Evolutionary conservation across 2,329 filamentous ascomycete genomes (phyloP).

Genomic region (Pyrenophora teres): DNA sequence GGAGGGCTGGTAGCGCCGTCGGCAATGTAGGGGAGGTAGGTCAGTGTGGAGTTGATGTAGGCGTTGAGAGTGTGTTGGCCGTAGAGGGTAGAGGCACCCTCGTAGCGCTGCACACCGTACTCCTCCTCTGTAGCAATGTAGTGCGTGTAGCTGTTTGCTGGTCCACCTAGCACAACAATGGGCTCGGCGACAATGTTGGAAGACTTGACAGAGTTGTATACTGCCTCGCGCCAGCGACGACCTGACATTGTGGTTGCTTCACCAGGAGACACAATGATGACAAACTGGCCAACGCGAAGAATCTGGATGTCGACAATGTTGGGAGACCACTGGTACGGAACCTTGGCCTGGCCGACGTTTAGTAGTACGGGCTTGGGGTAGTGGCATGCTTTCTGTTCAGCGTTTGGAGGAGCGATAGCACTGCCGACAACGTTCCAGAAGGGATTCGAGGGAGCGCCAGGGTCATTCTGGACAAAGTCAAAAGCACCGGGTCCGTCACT

Average conservation of each 20-base stretch:
- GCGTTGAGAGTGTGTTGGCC: constrained; percentile 81
- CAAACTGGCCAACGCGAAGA: constrained; percentile 79
- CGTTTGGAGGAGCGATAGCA: constrained; percentile 70
- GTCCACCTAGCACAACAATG: constrained; percentile 82
- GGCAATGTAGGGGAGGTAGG: constrained; percentile 69
- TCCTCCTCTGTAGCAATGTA: constrained; percentile 81
- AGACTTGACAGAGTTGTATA: constrained; percentile 34
- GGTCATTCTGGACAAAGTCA: constrained; percentile 89
- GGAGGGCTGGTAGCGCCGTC: constrained; percentile 38
- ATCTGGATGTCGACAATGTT: constrained; percentile 91
- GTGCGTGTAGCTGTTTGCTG: constrained; percentile 88
- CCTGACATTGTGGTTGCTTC: constrained; percentile 94
- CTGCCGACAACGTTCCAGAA: constrained; percentile 79
- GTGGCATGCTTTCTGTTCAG: constrained; percentile 76
- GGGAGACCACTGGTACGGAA: constrained; percentile 84
- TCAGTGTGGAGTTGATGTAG: constrained; percentile 84
- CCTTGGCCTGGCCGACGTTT: constrained; percentile 79
- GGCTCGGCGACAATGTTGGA: constrained; percentile 31
- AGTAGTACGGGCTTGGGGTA: constrained; percentile 81
- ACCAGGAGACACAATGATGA: constrained; percentile 82
- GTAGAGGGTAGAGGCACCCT: constrained; percentile 91
- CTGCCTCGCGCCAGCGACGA: constrained; percentile 73
- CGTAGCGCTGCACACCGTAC: constrained; percentile 84
- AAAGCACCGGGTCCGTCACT: constrained; percentile 89
- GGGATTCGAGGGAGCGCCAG: constrained; percentile 74